Evolutionary conservation across 2,329 filamentous ascomycete genomes (phyloP).

Genomic region (Paraconiothyrium brasiliense): DNA sequence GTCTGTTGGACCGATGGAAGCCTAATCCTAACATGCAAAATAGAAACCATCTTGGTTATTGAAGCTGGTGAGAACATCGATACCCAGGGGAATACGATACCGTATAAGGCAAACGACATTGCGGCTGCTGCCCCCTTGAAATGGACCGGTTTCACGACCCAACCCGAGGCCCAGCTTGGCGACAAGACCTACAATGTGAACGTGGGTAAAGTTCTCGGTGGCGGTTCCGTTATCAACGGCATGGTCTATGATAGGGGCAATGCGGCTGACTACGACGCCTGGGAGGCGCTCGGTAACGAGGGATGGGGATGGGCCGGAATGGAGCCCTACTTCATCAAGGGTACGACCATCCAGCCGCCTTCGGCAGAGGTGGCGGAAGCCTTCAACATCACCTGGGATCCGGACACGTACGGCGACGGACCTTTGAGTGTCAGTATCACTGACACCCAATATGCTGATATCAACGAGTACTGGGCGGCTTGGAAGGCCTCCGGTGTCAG

Average conservation of each 20-base stretch:
- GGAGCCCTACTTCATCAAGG: constrained; percentile 45
- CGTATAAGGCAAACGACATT: constrained; percentile 38
- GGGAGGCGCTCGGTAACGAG: constrained; percentile 63
- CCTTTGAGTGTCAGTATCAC: constrained; percentile 39
- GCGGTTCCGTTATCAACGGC: constrained; percentile 45
- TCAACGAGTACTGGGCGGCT: constrained; percentile 35
- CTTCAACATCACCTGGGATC: constrained; percentile 39
- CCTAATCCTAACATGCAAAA: background rate
- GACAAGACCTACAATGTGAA: constrained; percentile 31
- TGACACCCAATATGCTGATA: constrained; percentile 38
- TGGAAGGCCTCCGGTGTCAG: constrained; percentile 34
- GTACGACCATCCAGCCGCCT: constrained; percentile 26
- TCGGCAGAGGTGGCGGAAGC: constrained; percentile 27
- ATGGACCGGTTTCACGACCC: constrained; percentile 29
- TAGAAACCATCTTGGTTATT: constrained; percentile 39
- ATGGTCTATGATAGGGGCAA: constrained; percentile 40
- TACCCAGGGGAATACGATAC: constrained; percentile 31
- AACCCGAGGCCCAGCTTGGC: constrained; percentile 28
- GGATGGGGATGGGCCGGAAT: constrained; percentile 66
- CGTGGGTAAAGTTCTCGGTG: constrained; percentile 43
- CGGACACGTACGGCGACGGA: constrained; percentile 32
- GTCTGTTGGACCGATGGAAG: background rate
- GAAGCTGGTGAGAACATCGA: constrained; percentile 39
- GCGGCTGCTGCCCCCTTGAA: constrained; percentile 28
- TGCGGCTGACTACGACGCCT: constrained; percentile 56